Conservation (phyloP, 768 basidiomycete genomes). For the Chalciporus chontae region DNA sequence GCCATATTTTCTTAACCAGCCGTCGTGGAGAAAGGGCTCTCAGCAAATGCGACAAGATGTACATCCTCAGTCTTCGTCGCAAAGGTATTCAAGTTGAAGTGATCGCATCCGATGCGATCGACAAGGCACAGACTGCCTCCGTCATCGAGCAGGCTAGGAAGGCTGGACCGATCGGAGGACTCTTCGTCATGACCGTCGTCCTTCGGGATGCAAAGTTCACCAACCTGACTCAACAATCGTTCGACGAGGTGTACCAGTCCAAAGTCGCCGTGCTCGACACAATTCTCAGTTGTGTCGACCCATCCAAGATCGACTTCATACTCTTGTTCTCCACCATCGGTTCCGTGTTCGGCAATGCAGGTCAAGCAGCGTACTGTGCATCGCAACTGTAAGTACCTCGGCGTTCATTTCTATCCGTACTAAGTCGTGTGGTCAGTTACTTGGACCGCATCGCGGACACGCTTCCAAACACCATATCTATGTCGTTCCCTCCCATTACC, state of each 20-base stretch:
- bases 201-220: conserved; percentile 33
- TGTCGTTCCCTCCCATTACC: conserved; percentile 33
- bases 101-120: conserved; percentile 26
- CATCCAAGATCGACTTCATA: conserved; percentile 27
- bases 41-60: conserved; percentile 24
- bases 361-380: conserved; percentile 23
- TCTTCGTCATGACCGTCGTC: conserved; percentile 34
- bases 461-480: conserved; percentile 31
- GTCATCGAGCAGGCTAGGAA: conserved; percentile 22
- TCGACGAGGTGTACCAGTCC: conserved; percentile 24
- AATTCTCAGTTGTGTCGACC: conserved; percentile 14
- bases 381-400: conserved; percentile 13
- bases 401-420: too few species aligned
- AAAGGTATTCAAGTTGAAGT: conserved; percentile 24
- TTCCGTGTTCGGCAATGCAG: conserved; percentile 31
- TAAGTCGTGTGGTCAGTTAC: not conserved
- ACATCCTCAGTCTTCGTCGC: conserved; percentile 24
- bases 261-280: conserved; percentile 20
- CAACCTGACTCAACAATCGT: conserved; percentile 32
- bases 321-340: conserved; percentile 34
- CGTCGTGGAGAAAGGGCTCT: conserved; percentile 19
- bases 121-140: conserved; percentile 19
- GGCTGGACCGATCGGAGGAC: conserved; percentile 28
- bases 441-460: conserved; percentile 30
- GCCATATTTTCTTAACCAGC: conserved; percentile 30